Base-by-base conservation (phyloP, 1,139 yeast genomes). In the Yamadazyma spencermartinsiae region DNA sequence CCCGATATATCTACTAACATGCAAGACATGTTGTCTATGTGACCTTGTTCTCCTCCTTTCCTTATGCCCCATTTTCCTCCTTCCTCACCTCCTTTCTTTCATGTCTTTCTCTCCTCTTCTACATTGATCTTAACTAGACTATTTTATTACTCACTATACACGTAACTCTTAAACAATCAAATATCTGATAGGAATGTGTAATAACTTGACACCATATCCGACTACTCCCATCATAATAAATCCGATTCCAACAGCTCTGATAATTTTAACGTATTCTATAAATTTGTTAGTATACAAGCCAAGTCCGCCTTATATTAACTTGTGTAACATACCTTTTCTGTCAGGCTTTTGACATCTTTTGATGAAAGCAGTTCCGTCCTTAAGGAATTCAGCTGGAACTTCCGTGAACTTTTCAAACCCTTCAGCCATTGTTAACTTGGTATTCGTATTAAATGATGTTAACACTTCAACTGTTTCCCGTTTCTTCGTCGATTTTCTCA, bases 161-260 rank as follows among this genome's bases (percentile, higher is more conserved):
- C 33, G 13, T 25, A 13, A 6, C 24, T 10, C 42, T 74, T 76
- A 90, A 52, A 90, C 98, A 70, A 90, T 89, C 72, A 90, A 81
- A 71, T 89, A 94, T 74, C 98, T 86, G 72, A 90, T 89, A 60
- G 98, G 98, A 57, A 90, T 90, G 69, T 90, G 98, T 57, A 90
- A 78, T 61, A 90, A 79, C 72, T 92, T 92, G 68, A 92, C 95
- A 56, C 83, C 86, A 70, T 89, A 92, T 43, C 98, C 98, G 56
- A 92, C 95, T 56, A 88, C 86, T 57, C 98, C 98, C 92, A 92
- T 94, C 80, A 90, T 90, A 54, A 90, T 72, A 68, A 90, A 92
- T 54, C 98, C 98, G 51, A 89, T 77, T 56, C 98, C 98, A 42
- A 92, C 98, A 41, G 98, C 97, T 69, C 92, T 84, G 52, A 92